These are phyloP conservation scores for Rhizomucor pusillus DNA, from an alignment of 371 early-diverging fungal genomes.

Conservation along the genomic window DNA sequence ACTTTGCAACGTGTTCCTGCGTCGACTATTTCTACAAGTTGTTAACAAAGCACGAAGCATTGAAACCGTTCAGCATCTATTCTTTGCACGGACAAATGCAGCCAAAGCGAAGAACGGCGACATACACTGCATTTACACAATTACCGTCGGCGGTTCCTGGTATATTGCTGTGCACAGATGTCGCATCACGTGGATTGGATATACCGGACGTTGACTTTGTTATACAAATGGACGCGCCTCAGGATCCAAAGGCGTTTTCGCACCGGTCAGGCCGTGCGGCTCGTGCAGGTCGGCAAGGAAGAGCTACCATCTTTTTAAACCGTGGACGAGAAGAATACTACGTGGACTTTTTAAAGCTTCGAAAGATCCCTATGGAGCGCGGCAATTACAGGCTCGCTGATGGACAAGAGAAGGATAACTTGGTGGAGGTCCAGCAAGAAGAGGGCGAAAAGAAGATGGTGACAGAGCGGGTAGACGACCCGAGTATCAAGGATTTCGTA, in stretches of 20 bases:
- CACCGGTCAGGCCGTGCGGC: slow-evolving; percentile 99
- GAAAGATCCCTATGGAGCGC: slow-evolving; percentile 79
- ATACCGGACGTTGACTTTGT: slow-evolving; percentile 96
- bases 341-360: slow-evolving; percentile 78
- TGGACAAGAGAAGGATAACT: slow-evolving; percentile 18
- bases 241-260: slow-evolving; percentile 94
- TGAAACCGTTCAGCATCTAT: slow-evolving; percentile 55
- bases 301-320: slow-evolving; percentile 81
- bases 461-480: slow-evolving; percentile 38
- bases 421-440: slow-evolving; percentile 2
- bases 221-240: slow-evolving; percentile 95
- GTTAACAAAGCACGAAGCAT: slow-evolving; percentile 28
- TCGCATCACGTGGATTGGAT: slow-evolving; percentile 98
- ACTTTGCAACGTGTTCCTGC: slow-evolving; percentile 90
- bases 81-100: slow-evolving; percentile 95
- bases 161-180: slow-evolving; percentile 94
- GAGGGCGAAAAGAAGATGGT: slow-evolving; percentile 38
- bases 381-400: slow-evolving; percentile 43
- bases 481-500: slow-evolving; percentile 46
- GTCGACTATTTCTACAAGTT: slow-evolving; percentile 92
- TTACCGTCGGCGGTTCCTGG: slow-evolving; percentile 64
- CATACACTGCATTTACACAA: slow-evolving; percentile 60
- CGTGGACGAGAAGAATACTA: slow-evolving; percentile 87
- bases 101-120: slow-evolving; percentile 73
- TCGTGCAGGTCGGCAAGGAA: slow-evolving; percentile 86